A percentile compares a stretch with the other conserved stretches of the same genome.
These are phyloP conservation scores for Barbarea vulgaris DNA, from an alignment of 345 rosid genomes.

Conservation along the genomic window DNA sequence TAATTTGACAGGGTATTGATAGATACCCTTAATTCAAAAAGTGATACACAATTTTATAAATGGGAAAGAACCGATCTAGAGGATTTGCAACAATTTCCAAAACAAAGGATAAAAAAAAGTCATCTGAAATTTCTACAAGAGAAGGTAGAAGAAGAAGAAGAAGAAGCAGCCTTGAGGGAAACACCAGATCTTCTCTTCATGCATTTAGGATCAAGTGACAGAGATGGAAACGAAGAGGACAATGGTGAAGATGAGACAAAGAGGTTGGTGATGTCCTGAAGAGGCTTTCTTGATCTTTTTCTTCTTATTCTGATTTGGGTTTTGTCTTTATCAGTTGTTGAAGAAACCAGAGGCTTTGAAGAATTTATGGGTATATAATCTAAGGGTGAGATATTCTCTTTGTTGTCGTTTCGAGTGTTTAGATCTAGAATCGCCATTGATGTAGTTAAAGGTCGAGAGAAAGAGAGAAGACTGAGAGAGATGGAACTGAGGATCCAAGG, in stretches of 20 bases:
- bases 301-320: slow-evolving; percentile 28
- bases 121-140: slow-evolving; percentile 43
- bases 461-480: slow-evolving; percentile 5
- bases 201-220: slow-evolving; percentile 36
- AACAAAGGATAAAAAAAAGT: neutral
- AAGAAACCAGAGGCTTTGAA: slow-evolving; percentile 20
- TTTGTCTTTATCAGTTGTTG: slow-evolving; percentile 26
- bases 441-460: neutral
- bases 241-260: slow-evolving; percentile 27
- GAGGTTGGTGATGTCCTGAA: slow-evolving; percentile 41
- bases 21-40: slow-evolving; percentile 1
- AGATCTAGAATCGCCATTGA: slow-evolving; percentile 30
- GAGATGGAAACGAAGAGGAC: slow-evolving; percentile 22
- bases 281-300: slow-evolving; percentile 35
- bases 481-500: slow-evolving; percentile 13
- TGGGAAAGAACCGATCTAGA: neutral
- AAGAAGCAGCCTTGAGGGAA: slow-evolving; percentile 24
- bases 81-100: neutral
- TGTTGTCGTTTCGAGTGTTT: slow-evolving; percentile 22
- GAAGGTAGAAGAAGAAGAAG: slow-evolving; percentile 8
- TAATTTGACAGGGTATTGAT: slow-evolving; percentile 21
- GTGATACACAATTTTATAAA: neutral
- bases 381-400: slow-evolving; percentile 36
- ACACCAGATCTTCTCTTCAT: slow-evolving; percentile 40
- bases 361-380: neutral